Percentiles rank a stretch among this genome's conserved stretches.
phyloP scores from a whole-genome alignment of 164 flowering plant genomes.

The Vitis vinifera region ASM3070453v1 NC_081809.1:26405501-26406000 shows the following conservation, averaged over 20 bases:
- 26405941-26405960: conserved; percentile 9
- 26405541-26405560: no score
- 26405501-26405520: no score
- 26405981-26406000: background rate
- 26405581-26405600: conserved; percentile 50
- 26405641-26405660: conserved; percentile 60
- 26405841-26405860: conserved; percentile 43
- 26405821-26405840: conserved; percentile 39
- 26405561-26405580: no score
- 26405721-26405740: no score
- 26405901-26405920: conserved; percentile 34
- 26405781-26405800: conserved; percentile 46
- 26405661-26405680: conserved; percentile 46
- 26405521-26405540: no score
- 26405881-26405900: conserved; percentile 42
- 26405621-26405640: conserved; percentile 67
- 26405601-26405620: conserved; percentile 46
- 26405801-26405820: conserved; percentile 33
- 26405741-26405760: background rate
- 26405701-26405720: no score
- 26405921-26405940: conserved; percentile 48
- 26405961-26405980: no score
- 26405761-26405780: conserved; percentile 24
- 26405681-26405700: no score
- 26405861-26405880: conserved; percentile 30